phyloP scores from a whole-genome alignment of 1,139 yeast species.

The Taphrina betulina region DNA sequence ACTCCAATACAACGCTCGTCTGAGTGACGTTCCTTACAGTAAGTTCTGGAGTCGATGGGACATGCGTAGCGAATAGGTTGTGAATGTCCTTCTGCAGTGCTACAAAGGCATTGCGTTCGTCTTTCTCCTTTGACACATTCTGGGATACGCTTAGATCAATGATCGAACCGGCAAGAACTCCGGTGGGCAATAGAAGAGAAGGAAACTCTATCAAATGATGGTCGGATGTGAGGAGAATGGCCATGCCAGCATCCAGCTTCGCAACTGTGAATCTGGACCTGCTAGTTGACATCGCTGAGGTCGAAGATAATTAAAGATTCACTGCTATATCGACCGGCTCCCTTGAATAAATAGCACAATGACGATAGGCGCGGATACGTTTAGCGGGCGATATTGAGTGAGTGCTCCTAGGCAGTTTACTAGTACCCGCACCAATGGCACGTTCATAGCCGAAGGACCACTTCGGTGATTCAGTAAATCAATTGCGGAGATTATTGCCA shows the following conservation, averaged over 20 bases:
- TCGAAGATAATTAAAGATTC: neutral
- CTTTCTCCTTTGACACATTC: constrained; percentile 65
- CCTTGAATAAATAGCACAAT: neutral
- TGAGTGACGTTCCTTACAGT: constrained; percentile 79
- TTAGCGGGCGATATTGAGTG: neutral
- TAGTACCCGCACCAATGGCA: neutral
- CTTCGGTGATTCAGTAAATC: neutral
- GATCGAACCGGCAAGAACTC: constrained; percentile 91
- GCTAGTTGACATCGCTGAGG: constrained; percentile 8
- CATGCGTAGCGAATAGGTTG: constrained; percentile 65
- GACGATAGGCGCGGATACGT: neutral
- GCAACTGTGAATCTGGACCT: constrained; percentile 68
- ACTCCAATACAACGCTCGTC: constrained; percentile 88
- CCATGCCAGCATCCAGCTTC: constrained; percentile 90
- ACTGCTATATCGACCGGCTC: no score
- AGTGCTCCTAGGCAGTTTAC: neutral
- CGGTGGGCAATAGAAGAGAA: constrained; percentile 83
- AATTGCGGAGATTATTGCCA: neutral
- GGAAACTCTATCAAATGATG: constrained; percentile 97
- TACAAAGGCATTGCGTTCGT: constrained; percentile 60
- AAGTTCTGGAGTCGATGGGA: constrained; percentile 73
- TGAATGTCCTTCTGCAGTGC: constrained; percentile 72
- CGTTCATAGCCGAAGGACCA: neutral
- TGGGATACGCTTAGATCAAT: constrained; percentile 82
- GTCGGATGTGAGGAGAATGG: constrained; percentile 82